phyloP scores from a whole-genome alignment of 2,329 filamentous ascomycete species.

The Fusarium goolgardi region DNA sequence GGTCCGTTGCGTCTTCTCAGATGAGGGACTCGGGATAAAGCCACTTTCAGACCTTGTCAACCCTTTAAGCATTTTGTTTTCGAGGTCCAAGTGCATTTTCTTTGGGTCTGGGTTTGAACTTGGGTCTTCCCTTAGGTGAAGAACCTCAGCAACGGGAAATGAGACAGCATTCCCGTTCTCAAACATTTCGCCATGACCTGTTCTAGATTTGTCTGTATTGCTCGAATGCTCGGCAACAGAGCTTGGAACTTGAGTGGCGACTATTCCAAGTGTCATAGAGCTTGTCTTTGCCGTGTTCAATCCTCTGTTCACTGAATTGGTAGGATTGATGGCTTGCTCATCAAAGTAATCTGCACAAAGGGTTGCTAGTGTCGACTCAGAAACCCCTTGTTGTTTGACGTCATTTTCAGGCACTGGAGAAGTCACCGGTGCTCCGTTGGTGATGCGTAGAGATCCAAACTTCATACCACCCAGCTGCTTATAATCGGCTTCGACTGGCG shows the following conservation, averaged over 20 bases:
- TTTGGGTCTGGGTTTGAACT: slow-evolving; percentile 55
- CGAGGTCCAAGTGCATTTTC: slow-evolving; percentile 34
- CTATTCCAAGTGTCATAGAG: slow-evolving; percentile 6
- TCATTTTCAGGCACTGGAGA: slow-evolving; percentile 53
- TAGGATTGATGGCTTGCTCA: slow-evolving; percentile 13
- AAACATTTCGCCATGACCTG: slow-evolving; percentile 34
- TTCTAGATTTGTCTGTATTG: slow-evolving; percentile 29
- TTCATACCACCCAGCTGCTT: slow-evolving; percentile 71
- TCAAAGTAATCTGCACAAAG: slow-evolving; percentile 26
- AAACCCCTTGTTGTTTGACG: slow-evolving; percentile 15
- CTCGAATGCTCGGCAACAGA: slow-evolving; percentile 20
- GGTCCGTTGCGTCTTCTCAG: slow-evolving; percentile 56
- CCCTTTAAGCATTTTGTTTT: slow-evolving; percentile 41
- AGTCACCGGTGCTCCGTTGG: slow-evolving; percentile 66
- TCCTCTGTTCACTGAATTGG: slow-evolving; percentile 4
- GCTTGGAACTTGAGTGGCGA: slow-evolving; percentile 3
- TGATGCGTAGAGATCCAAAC: slow-evolving; percentile 71
- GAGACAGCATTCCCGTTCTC: slow-evolving; percentile 43
- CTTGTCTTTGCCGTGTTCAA: slow-evolving; percentile 9
- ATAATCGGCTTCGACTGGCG: slow-evolving; percentile 66
- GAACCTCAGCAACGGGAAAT: slow-evolving; percentile 53
- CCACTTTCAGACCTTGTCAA: slow-evolving; percentile 60
- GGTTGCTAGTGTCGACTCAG: slow-evolving; percentile 11
- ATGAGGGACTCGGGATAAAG: slow-evolving; percentile 59
- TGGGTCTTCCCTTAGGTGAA: slow-evolving; percentile 58